phyloP scores from a whole-genome alignment of 441 rosid species.

The Jatropha podagrica region DNA sequence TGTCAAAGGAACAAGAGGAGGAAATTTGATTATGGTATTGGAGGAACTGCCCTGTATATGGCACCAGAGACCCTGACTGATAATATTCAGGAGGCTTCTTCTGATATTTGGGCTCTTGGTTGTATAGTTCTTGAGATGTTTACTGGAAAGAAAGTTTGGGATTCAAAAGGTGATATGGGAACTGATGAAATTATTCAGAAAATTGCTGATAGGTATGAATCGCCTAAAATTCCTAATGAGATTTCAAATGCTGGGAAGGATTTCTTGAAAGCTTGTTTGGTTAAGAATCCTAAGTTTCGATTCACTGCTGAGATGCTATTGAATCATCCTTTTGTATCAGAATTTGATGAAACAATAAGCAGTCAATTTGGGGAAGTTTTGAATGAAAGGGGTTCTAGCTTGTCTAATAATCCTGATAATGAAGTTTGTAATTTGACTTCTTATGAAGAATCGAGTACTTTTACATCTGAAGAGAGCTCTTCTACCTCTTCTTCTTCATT shows the following conservation, averaged over 20 bases:
- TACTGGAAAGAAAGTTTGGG: slow-evolving; percentile 28
- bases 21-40: slow-evolving; percentile 15
- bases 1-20: slow-evolving; percentile 18
- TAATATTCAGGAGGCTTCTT: slow-evolving; percentile 28
- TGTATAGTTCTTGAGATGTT: slow-evolving; percentile 34
- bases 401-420: not conserved
- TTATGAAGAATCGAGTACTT: slow-evolving; percentile 7
- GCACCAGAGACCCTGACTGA: slow-evolving; percentile 25
- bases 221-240: slow-evolving; percentile 29
- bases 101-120: slow-evolving; percentile 38
- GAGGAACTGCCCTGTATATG: slow-evolving; percentile 32
- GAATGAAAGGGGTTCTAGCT: not conserved
- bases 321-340: slow-evolving; percentile 30
- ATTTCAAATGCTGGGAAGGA: slow-evolving; percentile 31
- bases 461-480: not conserved
- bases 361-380: not conserved
- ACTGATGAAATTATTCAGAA: slow-evolving; percentile 11
- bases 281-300: slow-evolving; percentile 22
- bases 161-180: not conserved
- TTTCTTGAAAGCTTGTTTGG: slow-evolving; percentile 34
- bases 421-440: not conserved
- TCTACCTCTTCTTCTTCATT: slow-evolving; percentile 5
- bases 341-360: not conserved
- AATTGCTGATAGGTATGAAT: slow-evolving; percentile 17
- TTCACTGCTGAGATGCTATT: slow-evolving; percentile 33